A percentile compares a stretch with the other conserved stretches of the same genome.
phyloP scores from a whole-genome alignment of 192 early-diverging fungal genomes.

The Rhizoclosmatium globosum region DNA sequence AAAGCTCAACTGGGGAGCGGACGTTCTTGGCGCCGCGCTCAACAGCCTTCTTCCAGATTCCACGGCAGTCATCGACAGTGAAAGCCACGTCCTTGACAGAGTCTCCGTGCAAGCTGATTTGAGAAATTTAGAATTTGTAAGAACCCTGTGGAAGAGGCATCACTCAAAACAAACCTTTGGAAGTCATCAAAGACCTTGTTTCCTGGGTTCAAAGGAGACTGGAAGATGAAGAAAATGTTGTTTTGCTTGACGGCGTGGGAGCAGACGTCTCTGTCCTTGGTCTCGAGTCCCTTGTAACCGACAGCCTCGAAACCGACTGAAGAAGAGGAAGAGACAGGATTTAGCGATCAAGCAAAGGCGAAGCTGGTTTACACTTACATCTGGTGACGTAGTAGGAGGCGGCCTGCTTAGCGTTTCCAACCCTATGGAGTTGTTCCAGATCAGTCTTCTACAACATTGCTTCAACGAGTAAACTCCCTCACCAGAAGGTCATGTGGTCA shows the following conservation, averaged over 20 bases:
- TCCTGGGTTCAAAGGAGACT: constrained; percentile 88
- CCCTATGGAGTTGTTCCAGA: constrained; percentile 51
- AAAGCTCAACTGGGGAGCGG: constrained; percentile 73
- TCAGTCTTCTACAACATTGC: background rate
- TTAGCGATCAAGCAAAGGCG: background rate
- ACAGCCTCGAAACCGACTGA: constrained; percentile 88
- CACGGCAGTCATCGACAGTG: constrained; percentile 82
- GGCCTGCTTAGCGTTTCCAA: constrained; percentile 94
- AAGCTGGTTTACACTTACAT: constrained; percentile 46
- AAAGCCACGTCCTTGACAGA: constrained; percentile 97
- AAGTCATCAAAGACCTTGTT: constrained; percentile 65
- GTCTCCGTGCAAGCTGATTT: constrained; percentile 82
- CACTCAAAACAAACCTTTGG: constrained; percentile 23
- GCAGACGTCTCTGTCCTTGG: constrained; percentile 84
- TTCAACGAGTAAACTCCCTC: background rate
- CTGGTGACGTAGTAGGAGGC: constrained; percentile 92
- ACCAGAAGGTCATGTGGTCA: constrained; percentile 85
- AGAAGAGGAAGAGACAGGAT: background rate
- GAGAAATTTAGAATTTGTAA: background rate
- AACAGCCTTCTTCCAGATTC: constrained; percentile 84
- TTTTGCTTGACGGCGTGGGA: constrained; percentile 89
- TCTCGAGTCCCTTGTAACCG: constrained; percentile 97
- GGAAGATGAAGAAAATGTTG: constrained; percentile 86
- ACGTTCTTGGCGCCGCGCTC: constrained; percentile 85
- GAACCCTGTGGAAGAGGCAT: background rate